Base-by-base conservation (phyloP, 169 alveolate species). In the Cryptosporidium felis region DNA sequence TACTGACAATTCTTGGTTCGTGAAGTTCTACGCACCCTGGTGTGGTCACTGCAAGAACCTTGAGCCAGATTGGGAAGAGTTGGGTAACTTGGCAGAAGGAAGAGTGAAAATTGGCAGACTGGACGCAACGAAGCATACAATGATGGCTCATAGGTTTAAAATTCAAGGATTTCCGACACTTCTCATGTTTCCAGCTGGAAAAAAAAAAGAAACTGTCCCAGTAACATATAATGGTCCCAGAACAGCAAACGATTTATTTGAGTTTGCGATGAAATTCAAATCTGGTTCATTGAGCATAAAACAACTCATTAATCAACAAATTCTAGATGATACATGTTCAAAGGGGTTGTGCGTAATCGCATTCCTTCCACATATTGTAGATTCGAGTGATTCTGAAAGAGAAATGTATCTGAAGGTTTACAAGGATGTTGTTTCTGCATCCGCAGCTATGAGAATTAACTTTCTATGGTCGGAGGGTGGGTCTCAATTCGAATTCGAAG, bases 21-120 rank as follows among this genome's bases (percentile, higher is more conserved):
- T 94, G 10, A 92, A 93, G 93, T 96, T 96, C 91, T 97, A 93
- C 67, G 98, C 99, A 14, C 98, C 98, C 45, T 96, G 99, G 99
- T 97, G 99, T 89, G 99, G 98, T 8, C 99, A 97, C 89, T 97
- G 99, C 91, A 96, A 96, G 88, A 93, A 94, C 14, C 92, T 97
- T 42, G 96, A 96, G 62, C 98, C 99, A 34, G 98, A 96, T 88
- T 97, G 97, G 95, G 97, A 94, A 80, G 94, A 94, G 80, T 95
- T 98, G 80, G 99, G 99, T 0, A 61, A 79, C 63, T 96, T 95
- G 60, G 91, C 96, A n/a, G 59, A 74, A 1, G 85, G 58, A 16
- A 82, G 80, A 45, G 95, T 92, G 6, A 92, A 88, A 60, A 88
- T 93, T 46, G 96, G 93, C 0, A 88, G 89, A 63, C 90, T 93